phyloP scores from a whole-genome alignment of 139 green algal species.

The Chlorella sp. region DNA sequence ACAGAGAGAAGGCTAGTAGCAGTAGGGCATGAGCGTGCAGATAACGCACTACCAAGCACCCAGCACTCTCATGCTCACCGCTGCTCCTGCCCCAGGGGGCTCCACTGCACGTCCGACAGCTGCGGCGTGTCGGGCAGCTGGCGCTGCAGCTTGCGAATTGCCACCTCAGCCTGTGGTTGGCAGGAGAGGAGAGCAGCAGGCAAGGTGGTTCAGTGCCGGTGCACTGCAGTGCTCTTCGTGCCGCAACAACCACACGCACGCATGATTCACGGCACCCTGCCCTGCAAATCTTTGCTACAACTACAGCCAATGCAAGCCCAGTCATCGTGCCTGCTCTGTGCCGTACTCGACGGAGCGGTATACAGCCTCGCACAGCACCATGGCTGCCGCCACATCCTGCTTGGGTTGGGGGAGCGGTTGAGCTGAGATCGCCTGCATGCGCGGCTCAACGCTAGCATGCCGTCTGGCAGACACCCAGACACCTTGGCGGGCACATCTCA shows the following conservation, averaged over 20 bases:
- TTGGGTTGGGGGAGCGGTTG: too few relatives aligned
- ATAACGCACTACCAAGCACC: too few relatives aligned
- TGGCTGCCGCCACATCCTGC: slow-evolving; percentile 8
- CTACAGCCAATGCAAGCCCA: neutral
- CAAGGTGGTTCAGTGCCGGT: too few relatives aligned
- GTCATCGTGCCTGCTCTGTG: neutral
- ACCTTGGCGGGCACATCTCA: too few relatives aligned
- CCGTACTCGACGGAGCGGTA: slow-evolving; percentile 10
- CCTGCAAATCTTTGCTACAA: neutral
- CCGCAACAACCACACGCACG: too few relatives aligned
- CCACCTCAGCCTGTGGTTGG: slow-evolving; percentile 3
- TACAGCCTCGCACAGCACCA: slow-evolving; percentile 17
- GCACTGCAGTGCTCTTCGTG: too few relatives aligned
- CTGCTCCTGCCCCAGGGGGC: slow-evolving; percentile 1
- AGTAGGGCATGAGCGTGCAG: too few relatives aligned
- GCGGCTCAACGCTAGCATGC: too few relatives aligned
- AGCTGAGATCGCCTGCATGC: too few relatives aligned
- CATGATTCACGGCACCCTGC: neutral
- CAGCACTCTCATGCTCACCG: neutral
- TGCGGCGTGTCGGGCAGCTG: neutral
- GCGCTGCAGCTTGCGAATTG: slow-evolving; percentile 9
- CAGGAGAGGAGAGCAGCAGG: neutral
- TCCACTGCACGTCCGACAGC: slow-evolving; percentile 18
- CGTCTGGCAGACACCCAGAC: too few relatives aligned
- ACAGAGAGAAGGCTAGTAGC: too few relatives aligned